Base-by-base conservation (phyloP, 768 basidiomycete species). In the Cystofilobasidium macerans region DNA sequence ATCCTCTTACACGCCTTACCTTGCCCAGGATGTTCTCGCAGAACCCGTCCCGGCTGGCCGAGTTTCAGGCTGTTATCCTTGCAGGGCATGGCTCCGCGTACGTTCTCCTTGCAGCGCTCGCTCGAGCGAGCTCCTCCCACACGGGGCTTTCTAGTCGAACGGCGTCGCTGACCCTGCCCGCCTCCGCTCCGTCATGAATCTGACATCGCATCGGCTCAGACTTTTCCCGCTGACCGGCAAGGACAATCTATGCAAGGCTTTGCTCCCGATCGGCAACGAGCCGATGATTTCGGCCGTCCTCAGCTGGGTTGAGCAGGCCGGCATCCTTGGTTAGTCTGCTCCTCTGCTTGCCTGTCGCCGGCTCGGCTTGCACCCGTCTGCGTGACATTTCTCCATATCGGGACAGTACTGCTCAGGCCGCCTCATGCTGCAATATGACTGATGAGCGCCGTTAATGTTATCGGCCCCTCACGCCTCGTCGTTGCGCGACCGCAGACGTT, bases 41-140 rank as follows among this genome's bases (percentile, higher is more conserved):
- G 43, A 53, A 47, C 20, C 42, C 59, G 28, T 47, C 48, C 13
- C 22, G 65, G 14, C 61, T 35, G 9, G 53, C 62, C 45, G 93
- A 95, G 75, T 95, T 95, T 74, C 82, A 88, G 60, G 93, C 88
- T 0, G 84, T 97, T 24, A 79, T 95, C 32, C 80, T 95, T 16
- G 87, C 89, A 33, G 93, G 93, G 38, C 90, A 90, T 78, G 93
- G 93, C n/a, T 85, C 87, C 72, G 86, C 86, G 92, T 88, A 76
- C 75, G 85, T 43, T 38, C 24, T 12, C 30, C 54, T 56, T 4
- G 4, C 54, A 14, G 20, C 56, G 30, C 56, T 9, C 9, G 18
- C 24, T 20, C 38, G 24, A 51, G 36, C 45, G 20, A 26, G 42
- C 24, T 35, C 59, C 30, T 28, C 47, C 14, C n/a, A n/a, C 40